phyloP scores from a whole-genome alignment of 345 rosid genomes.

The Murraya paniculata region DNA sequence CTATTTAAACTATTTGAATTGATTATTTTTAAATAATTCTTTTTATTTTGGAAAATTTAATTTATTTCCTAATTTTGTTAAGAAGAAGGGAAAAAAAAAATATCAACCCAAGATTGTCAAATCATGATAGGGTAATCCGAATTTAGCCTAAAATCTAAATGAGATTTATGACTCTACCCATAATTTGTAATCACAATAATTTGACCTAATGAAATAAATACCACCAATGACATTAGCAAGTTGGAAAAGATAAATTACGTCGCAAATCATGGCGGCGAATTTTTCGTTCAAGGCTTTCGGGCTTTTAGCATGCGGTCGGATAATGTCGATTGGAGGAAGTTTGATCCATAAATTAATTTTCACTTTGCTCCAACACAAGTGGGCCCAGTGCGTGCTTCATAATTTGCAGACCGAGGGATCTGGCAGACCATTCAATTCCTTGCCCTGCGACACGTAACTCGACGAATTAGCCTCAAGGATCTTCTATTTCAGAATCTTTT shows the following conservation, averaged over 20 bases:
- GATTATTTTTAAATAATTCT: rapidly evolving
- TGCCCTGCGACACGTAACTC: no score
- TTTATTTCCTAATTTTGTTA: no score
- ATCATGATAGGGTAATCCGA: no score
- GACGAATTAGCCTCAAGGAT: no score
- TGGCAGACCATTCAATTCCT: background rate
- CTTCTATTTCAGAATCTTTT: background rate
- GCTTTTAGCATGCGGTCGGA: background rate
- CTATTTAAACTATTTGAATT: no score
- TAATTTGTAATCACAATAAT: background rate
- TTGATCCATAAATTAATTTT: background rate
- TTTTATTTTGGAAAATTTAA: no score
- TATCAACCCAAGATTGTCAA: no score
- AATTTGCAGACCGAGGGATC: conserved; percentile 4
- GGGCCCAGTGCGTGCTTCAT: background rate
- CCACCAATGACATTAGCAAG: background rate
- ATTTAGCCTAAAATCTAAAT: no score
- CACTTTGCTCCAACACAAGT: background rate
- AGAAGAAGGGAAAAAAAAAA: no score
- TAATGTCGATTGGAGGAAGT: background rate
- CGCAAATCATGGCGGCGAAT: background rate
- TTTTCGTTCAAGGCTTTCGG: background rate
- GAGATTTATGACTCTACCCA: background rate
- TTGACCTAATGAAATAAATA: background rate
- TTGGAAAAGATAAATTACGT: background rate